Evolutionary conservation across 148 eudicot genomes (phyloP), one percentile per base, ranked within the genome.

Genomic region (Drosera capensis): DNA sequence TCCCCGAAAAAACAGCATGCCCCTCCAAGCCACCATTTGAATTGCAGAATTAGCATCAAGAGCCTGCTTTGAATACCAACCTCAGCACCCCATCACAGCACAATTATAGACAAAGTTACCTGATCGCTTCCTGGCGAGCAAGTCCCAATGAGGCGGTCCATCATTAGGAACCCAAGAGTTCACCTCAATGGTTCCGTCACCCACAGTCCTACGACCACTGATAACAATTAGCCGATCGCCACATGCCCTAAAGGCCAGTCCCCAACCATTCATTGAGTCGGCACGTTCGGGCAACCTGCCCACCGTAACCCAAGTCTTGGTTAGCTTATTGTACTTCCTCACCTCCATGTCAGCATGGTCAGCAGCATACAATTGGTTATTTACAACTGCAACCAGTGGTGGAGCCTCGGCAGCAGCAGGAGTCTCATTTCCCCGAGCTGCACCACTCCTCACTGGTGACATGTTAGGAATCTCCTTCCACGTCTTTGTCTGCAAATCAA

Each of bases 21-120:
- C n/a, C n/a, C n/a, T n/a, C n/a, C n/a, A 34, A 34, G 38, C n/a
- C 14, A 11, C 38, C 38, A 11, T 11, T 34, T 34, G 38, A 34
- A 34, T n/a, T n/a, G n/a, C n/a, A 9, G 38, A 34, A 34, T 34
- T 9, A 2, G 11, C 38, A 34, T 34, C 6, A 9, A 3, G 31
- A 4, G n/a, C 11, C 14, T 2, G n/a, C 11, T 9, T 34, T 15
- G n/a, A 34, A 34, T 9, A 34, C 31, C 31, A 28, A 28, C 40
- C 23, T 87, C 73, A 87, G 73, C 96, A 87, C 37, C 90, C 86
- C 96, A 87, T 87, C 57, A 87, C 96, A 12, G 96, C 90, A 59
- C 96, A 87, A 39, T 82, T 87, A 64, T 77, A 87, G 25, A 87
- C 94, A 72, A 87, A 87, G 54, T 72, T 82, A 20, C 78, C 78